Base-by-base conservation (phyloP, 257 asterid species). In the Nicotiana tomentosiformis region DNA sequence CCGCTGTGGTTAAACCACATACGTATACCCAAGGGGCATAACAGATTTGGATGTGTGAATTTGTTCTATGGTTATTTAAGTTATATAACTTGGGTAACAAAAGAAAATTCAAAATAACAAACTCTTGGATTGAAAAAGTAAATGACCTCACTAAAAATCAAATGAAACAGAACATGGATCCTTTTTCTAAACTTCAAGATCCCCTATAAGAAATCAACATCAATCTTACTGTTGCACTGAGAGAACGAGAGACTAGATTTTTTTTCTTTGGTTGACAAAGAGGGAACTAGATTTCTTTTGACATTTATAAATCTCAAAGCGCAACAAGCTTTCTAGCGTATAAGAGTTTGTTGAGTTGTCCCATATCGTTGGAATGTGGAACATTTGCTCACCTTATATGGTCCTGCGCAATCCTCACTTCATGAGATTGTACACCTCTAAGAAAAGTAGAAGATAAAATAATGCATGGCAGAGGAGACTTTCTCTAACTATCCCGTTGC, bases 11-110 rank as follows among this genome's bases (percentile, higher is more conserved):
- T n/a, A 74, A 74, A 74, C 79, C 39, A 23, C 14, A 72, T 72
- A 72, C 16, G 20, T 12, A 72, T 72, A 12, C 37, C 6, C 10
- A 72, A 72, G 60, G 20, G 79, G 64, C 43, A 26, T 74, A 74
- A 46, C 4, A 49, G 23, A 49, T 49, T 49, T 74, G 39, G 10
- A 2, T 26, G 23, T 49, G 26, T 49, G 43, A 49, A 74, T 7
- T 70, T 43, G 37, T 43, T 74, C 53, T 26, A 20, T 49, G 80
- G 80, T 74, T 74, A 51, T 26, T 49, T 74, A 74, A 72, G 79
- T 49, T 43, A 43, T 17, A 49, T 72, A 46, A 72, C 61, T 12
- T 72, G 20, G 78, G 60, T 72, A 46, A 51, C 60, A 72, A 72
- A 11, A 72, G n/a, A 14, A 72, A 72, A 20, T 23, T 23, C 60